These are phyloP conservation scores for Thraustotheca clavata DNA, from an alignment of 352 stramenopile genomes.

Conservation along the genomic window DNA sequence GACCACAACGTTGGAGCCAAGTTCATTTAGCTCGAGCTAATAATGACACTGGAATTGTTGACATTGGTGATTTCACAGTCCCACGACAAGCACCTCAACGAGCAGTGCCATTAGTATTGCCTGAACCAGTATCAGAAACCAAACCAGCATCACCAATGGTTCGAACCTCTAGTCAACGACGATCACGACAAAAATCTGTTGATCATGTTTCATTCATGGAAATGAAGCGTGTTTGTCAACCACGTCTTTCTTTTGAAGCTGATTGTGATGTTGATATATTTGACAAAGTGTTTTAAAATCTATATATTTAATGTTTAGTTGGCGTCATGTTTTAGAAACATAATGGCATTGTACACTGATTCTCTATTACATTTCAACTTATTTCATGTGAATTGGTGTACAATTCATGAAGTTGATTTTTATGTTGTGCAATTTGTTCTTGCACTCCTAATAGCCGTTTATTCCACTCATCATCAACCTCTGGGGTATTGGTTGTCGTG, in stretches of 20 bases:
- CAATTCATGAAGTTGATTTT: too few species aligned
- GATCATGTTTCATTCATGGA: background rate
- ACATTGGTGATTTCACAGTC: background rate
- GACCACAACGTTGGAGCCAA: background rate
- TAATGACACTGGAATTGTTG: too few species aligned
- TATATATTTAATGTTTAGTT: too few species aligned
- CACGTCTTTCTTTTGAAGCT: background rate
- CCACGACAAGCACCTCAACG: background rate
- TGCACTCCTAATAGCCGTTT: background rate
- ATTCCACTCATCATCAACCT: background rate
- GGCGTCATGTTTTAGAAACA: too few species aligned
- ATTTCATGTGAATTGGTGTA: too few species aligned
- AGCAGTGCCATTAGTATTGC: background rate
- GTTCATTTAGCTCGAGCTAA: background rate
- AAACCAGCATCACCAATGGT: background rate
- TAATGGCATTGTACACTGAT: too few species aligned
- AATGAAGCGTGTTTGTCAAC: background rate
- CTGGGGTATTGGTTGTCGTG: background rate
- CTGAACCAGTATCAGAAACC: background rate
- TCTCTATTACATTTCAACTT: too few species aligned
- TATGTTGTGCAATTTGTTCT: background rate
- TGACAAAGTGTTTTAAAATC: constrained; percentile 17
- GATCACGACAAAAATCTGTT: background rate
- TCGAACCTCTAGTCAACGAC: background rate
- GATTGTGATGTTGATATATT: constrained; percentile 13